Evolutionary conservation across 164 flowering plant genomes (phyloP), one percentile per base, ranked within the genome.

Genomic region (Buxus sempervirens): DNA sequence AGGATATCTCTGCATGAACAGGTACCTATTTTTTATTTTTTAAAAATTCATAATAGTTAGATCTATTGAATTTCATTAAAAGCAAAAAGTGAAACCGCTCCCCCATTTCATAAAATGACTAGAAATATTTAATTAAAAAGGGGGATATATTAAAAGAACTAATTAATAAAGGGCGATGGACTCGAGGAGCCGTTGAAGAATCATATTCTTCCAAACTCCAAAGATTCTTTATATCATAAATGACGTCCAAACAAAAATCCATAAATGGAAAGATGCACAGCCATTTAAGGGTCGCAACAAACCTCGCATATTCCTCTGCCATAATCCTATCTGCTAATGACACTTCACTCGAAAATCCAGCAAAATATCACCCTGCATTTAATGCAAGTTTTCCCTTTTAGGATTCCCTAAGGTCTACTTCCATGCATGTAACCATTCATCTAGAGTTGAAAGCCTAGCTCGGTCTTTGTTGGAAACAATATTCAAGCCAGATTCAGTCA

Each of bases 361-460:
- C 51, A 10, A 10, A 45, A 10, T 6, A 54, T n/a, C 20, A 19
- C 56, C 56, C 4, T 53, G 9, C 59, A 4, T 54, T 64, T 65
- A 65, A 54, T 65, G 59, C 68, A 21, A 12, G 53, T 51, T 53
- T 6, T 42, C 54, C 18, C 10, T 65, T 65, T 65, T 65, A 28
- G 9, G 26, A n/a, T 36, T 9, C 36, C 42, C 8, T 66, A 56
- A 64, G 66, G 57, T 9, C 41, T 18, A 19, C 28, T 20, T 38
- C 25, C 28, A 27, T 28, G n/a, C 12, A 14, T 22, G 32, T 19
- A 15, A 63, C 25, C 36, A 45, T 45, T 15, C 13, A 10, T 45
- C 16, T 45, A 45, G 51, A 45, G 51, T 10, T 45, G 2, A 4
- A 4, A 4, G 51, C 12, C 14, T 15, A 45, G 18, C 10, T 45